Base-by-base conservation (phyloP, 306 rosid species). In the Sesbania bispinosa region DNA sequence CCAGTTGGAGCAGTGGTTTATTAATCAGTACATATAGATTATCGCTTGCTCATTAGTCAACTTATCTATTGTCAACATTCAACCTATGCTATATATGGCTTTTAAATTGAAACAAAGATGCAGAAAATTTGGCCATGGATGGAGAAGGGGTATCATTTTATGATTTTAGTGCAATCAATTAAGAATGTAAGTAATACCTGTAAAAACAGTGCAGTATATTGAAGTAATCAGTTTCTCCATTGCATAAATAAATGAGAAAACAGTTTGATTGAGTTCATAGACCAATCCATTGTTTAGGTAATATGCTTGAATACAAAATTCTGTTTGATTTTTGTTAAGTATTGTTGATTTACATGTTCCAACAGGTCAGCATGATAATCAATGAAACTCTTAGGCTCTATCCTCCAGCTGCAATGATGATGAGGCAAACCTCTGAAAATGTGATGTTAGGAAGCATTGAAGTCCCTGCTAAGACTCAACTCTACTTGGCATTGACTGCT, bases 371-470 rank as follows among this genome's bases (percentile, higher is more conserved):
- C 62, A 71, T 89, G 94, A 85, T 92, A 57, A 39, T 89, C 8
- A 87, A 85, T 15, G 92, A 92, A 83, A 80, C 92, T 4, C 86
- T 89, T 46, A 60, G 97, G 62, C 90, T 92, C 30, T 92, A 89
- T 71, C 82, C 92, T 50, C 89, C 89, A 0, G 88, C 85, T 7
- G 66, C 67, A 39, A 76, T 83, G 78, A 7, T 86, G 43, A 48
- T 5, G 43, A 84, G 89, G 81, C 83, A 78, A 77, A 33, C 90
- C 20, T 21, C 75, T 18, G 54, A 87, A 64, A 69, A 64, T 62
- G 84, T 84, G 18, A 78, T 64, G 84, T 75, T 87, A 13, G 86
- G 93, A 71, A 77, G 45, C 74, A 59, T 84, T 9, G 79, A 77
- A 68, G 52, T 84, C 82, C 94, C 97, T 67, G 79, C 83, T 1